Evolutionary conservation across 2,329 filamentous ascomycete genomes (phyloP).

Genomic region (Nothophoma quercina): DNA sequence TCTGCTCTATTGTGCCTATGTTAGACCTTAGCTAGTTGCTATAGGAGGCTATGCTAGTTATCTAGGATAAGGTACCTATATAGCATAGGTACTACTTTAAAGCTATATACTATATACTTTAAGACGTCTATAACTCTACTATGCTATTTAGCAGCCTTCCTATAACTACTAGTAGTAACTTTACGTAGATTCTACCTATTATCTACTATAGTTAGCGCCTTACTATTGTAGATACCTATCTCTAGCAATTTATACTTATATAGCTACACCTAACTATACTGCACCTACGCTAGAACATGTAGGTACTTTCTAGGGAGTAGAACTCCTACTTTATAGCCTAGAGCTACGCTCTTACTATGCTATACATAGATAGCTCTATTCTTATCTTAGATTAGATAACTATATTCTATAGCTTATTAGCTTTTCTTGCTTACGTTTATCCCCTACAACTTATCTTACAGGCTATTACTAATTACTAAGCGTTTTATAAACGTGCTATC

Average conservation of each 20-base stretch:
- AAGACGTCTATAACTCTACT: background rate
- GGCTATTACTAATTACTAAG: too few species aligned
- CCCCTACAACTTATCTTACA: too few species aligned
- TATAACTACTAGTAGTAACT: background rate
- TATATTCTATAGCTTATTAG: too few species aligned
- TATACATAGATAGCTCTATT: too few species aligned
- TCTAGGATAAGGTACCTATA: background rate
- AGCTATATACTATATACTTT: background rate
- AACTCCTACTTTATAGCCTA: background rate
- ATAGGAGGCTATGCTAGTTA: background rate
- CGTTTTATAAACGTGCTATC: too few species aligned
- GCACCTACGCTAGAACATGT: background rate
- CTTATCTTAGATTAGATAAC: too few species aligned
- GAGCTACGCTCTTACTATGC: too few species aligned
- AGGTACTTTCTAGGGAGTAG: background rate
- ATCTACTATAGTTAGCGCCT: too few species aligned
- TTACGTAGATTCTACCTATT: background rate
- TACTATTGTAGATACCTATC: background rate
- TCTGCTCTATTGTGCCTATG: conserved; percentile 1
- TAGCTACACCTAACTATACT: too few species aligned
- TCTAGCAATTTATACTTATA: background rate
- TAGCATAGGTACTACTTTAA: background rate
- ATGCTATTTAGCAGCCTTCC: background rate
- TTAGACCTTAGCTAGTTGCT: background rate
- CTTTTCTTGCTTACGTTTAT: too few species aligned